Conservation (phyloP, 2,329 filamentous ascomycete species). For the Epichloe elymi region DNA sequence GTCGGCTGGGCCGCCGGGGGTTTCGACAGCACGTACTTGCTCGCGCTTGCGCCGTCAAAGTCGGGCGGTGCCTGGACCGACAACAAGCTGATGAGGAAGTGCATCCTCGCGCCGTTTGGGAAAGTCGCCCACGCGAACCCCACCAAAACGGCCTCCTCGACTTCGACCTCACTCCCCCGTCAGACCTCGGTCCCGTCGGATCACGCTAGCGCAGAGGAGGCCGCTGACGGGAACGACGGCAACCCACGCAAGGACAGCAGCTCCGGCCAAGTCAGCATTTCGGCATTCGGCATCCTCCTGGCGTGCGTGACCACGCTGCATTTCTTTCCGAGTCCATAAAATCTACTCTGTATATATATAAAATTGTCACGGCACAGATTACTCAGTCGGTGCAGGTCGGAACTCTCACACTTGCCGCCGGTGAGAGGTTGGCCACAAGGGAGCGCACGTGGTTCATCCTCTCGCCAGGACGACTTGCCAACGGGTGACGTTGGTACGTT, state of each 20-base stretch:
- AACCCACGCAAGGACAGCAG: neutral
- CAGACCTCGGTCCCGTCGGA: neutral
- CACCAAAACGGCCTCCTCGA: neutral
- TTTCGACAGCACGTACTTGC: slow-evolving; percentile 27
- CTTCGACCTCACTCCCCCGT: neutral
- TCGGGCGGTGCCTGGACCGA: slow-evolving; percentile 18
- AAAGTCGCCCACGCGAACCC: neutral
- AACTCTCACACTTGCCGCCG: too few relatives aligned
- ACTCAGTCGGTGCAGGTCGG: too few relatives aligned
- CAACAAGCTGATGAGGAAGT: slow-evolving; percentile 29
- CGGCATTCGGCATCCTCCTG: neutral
- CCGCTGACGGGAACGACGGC: neutral
- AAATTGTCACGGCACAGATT: too few relatives aligned
- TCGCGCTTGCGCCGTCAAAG: slow-evolving; percentile 27
- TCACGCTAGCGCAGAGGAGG: neutral
- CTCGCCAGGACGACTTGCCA: too few relatives aligned
- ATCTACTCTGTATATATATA: too few relatives aligned
- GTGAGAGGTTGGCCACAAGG: too few relatives aligned
- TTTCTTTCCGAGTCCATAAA: neutral
- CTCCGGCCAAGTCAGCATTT: neutral
- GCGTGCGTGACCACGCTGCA: neutral
- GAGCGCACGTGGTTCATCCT: too few relatives aligned
- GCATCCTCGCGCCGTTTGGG: slow-evolving; percentile 24
- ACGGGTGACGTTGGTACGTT: too few relatives aligned
- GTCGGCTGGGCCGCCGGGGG: slow-evolving; percentile 34